Evolutionary conservation across 2,329 filamentous ascomycete species (phyloP), one percentile per base, ranked within the genome.

Genomic region (Monilinia fructigena): DNA sequence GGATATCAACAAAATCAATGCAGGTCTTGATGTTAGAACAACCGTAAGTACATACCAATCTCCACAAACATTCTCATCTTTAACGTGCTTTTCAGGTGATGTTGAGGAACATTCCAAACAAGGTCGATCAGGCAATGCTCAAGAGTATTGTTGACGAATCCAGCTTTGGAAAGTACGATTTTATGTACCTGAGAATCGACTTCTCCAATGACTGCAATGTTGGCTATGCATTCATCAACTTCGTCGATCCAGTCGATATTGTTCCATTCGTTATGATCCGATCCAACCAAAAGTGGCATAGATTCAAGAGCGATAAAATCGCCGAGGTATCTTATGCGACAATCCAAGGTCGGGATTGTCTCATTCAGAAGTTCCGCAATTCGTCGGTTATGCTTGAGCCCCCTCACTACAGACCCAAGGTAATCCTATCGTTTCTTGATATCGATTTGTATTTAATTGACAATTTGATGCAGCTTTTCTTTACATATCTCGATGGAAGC

Each of bases 191-290:
- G 63, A 89, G 95, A 50, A 98, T 98, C 73, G 91, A 93, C 76
- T 93, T 93, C 72, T 87, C 86, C 64, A 92, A 92, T 73, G 87
- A 92, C 70, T 92, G 90, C 88, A 93, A 93, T 76, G 94, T 98
- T 67, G 95, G 95, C 55, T 98, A 98, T 78, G 94, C 93, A 0
- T 99, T 98, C 78, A 92, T 99, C 80, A 97, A 99, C 78, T 97
- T 98, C 73, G 85, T 88, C 54, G 88, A 93, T 86, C 87, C 40
- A 42, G 40, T 42, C 16, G 40, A 42, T 42, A 42, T 42, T 14
- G 40, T 42, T 42, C 40, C 40, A 42, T 42, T 42, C 12, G 40
- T 42, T 16, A 42, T 42, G 40, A 42, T 42, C 16, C 40, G 89
- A 65, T 86, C 87, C 65, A 91, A 91, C 70, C 85, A 89, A 75